phyloP scores from a whole-genome alignment of 2,329 filamentous ascomycete species.

The Fusarium concolor region DNA sequence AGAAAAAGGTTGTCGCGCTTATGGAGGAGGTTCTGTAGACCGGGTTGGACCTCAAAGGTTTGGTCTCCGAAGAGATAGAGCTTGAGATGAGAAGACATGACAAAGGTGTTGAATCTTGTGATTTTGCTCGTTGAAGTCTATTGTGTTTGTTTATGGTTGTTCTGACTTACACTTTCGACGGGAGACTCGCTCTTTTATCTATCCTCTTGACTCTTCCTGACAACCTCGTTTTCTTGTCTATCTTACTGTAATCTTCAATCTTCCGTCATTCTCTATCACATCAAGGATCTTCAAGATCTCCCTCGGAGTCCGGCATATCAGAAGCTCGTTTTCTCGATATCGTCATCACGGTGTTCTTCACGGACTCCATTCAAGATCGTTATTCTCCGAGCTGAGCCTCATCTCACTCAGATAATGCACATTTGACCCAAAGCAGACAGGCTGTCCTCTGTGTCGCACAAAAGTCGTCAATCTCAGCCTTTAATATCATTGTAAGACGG shows the following conservation, averaged over 20 bases:
- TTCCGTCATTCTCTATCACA: neutral
- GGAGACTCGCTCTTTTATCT: conserved; percentile 20
- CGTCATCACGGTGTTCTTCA: neutral
- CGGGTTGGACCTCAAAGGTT: conserved; percentile 36
- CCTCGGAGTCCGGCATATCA: conserved; percentile 20
- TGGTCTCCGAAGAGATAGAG: conserved; percentile 40
- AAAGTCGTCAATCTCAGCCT: neutral
- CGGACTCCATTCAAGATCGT: neutral
- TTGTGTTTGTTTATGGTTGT: conserved; percentile 7
- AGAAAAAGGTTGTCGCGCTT: conserved; percentile 40
- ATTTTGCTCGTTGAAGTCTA: conserved; percentile 25
- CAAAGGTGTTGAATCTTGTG: conserved; percentile 38
- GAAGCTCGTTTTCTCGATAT: neutral
- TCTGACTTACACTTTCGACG: neutral
- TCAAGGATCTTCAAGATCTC: neutral
- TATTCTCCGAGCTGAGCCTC: conserved; percentile 17
- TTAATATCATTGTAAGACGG: conserved; percentile 12
- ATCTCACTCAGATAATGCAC: conserved; percentile 1
- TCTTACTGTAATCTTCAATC: neutral
- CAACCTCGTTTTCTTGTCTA: neutral
- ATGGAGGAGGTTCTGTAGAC: conserved; percentile 28
- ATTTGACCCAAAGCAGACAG: neutral
- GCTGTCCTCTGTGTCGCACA: neutral
- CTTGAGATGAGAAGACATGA: conserved; percentile 23
- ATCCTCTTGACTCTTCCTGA: neutral